Evolutionary conservation across 768 basidiomycete genomes (phyloP).

Genomic region (Dictyophora rubrovolvata): DNA sequence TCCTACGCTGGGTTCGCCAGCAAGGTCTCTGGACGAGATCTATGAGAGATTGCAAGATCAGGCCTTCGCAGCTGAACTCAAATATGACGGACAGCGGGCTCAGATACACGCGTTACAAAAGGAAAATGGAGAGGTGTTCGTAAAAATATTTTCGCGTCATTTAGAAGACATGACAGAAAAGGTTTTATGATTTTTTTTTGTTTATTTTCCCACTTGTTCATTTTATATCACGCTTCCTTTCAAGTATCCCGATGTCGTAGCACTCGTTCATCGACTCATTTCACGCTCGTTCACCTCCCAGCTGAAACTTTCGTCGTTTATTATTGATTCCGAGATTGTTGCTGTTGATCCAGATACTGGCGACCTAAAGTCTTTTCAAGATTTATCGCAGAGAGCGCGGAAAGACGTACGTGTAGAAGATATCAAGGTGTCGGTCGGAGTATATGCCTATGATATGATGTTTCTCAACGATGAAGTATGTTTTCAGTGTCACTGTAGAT

Average conservation of each 20-base stretch:
- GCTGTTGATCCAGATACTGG: constrained; percentile 62
- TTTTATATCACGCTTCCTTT: constrained; percentile 3
- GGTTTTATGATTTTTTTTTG: constrained; percentile 24
- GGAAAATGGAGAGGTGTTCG: constrained; percentile 22
- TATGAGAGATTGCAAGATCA: constrained; percentile 56
- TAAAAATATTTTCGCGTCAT: constrained; percentile 79
- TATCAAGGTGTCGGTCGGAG: constrained; percentile 69
- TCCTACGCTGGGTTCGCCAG: constrained; percentile 81
- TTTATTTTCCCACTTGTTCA: neutral
- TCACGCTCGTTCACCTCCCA: constrained; percentile 12
- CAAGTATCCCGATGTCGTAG: constrained; percentile 76
- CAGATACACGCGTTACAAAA: constrained; percentile 55
- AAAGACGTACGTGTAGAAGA: constrained; percentile 72
- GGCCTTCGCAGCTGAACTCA: constrained; percentile 79
- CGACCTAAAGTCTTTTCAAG: constrained; percentile 70
- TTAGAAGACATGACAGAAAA: constrained; percentile 90
- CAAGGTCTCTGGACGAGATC: constrained; percentile 75
- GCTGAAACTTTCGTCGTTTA: constrained; percentile 46
- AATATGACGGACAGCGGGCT: constrained; percentile 82
- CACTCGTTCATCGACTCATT: constrained; percentile 39
- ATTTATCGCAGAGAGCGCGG: constrained; percentile 72
- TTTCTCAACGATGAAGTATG: constrained; percentile 69
- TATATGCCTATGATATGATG: constrained; percentile 87
- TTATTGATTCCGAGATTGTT: constrained; percentile 82
- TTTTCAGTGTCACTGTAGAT: constrained; percentile 9